Evolutionary conservation across 495 filamentous ascomycete genomes (phyloP).

Genomic region (Stereocaulon alpinum): DNA sequence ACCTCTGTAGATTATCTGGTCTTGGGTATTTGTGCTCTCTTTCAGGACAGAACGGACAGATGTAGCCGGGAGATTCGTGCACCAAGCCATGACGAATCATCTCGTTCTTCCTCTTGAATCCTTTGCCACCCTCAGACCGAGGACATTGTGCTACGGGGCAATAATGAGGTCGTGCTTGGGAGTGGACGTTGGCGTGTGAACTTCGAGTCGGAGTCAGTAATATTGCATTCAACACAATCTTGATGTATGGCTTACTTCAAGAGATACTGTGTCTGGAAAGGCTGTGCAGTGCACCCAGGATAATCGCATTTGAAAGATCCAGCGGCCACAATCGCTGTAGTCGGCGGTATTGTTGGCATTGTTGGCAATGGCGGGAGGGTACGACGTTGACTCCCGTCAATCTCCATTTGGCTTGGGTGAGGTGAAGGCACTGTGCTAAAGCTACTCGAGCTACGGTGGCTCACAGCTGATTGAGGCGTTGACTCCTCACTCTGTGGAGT

Average conservation of each 20-base stretch:
- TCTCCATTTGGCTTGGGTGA: conserved; percentile 40
- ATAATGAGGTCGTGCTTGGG: conserved; percentile 80
- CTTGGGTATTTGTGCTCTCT: conserved; percentile 93
- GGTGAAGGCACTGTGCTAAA: conserved; percentile 29
- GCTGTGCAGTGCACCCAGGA: conserved; percentile 66
- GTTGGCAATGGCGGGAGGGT: conserved; percentile 19
- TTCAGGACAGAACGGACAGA: conserved; percentile 94
- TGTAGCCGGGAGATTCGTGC: conserved; percentile 89
- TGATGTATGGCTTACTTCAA: conserved; percentile 48
- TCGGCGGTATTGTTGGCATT: not conserved
- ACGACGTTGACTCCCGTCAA: conserved; percentile 29
- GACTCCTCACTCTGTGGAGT: conserved; percentile 22
- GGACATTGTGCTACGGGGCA: conserved; percentile 75
- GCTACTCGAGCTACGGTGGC: conserved; percentile 16
- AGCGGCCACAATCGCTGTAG: not conserved
- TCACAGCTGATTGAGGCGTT: conserved; percentile 22
- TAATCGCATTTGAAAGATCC: conserved; percentile 49
- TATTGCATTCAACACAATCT: not conserved
- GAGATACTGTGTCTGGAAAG: conserved; percentile 88
- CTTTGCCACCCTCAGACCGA: conserved; percentile 73
- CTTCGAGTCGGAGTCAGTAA: conserved; percentile 24
- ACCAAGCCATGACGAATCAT: conserved; percentile 97
- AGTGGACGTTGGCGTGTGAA: conserved; percentile 97
- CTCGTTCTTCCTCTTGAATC: conserved; percentile 98
- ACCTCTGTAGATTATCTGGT: conserved; percentile 97